These are phyloP conservation scores for Fulvia fulva DNA, from an alignment of 2,329 filamentous ascomycete genomes.

Conservation along the genomic window DNA sequence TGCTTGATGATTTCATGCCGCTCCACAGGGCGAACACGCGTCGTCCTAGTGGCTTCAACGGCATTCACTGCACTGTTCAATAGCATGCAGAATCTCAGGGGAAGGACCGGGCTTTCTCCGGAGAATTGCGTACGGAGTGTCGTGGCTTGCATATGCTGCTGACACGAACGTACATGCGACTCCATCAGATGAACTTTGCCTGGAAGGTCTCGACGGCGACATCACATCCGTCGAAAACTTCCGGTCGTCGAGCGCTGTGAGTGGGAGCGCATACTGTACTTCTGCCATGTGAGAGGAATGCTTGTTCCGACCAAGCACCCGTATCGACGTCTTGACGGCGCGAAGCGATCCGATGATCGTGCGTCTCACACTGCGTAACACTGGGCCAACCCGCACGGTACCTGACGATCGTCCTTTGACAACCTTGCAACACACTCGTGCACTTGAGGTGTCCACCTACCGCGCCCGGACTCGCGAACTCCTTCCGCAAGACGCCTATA, in stretches of 20 bases:
- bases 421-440: background rate
- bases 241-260: background rate
- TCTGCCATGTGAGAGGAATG: background rate
- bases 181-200: background rate
- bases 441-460: background rate
- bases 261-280: background rate
- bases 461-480: background rate
- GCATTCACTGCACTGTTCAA: background rate
- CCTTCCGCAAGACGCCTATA: constrained; percentile 4
- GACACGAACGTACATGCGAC: background rate
- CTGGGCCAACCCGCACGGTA: constrained; percentile 1
- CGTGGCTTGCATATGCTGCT: background rate
- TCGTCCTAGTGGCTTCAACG: background rate
- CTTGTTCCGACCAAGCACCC: constrained; percentile 8
- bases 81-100: background rate
- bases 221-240: background rate
- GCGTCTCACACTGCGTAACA: constrained; percentile 3
- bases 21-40: constrained; percentile 9
- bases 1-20: constrained; percentile 4
- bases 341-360: background rate
- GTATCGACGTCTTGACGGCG: background rate
- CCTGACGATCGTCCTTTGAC: constrained; percentile 6
- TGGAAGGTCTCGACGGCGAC: background rate
- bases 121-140: background rate
- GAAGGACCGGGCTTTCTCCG: background rate